Evolutionary conservation across 169 alveolate species (phyloP).

Genomic region (Plasmodium berghei): DNA sequence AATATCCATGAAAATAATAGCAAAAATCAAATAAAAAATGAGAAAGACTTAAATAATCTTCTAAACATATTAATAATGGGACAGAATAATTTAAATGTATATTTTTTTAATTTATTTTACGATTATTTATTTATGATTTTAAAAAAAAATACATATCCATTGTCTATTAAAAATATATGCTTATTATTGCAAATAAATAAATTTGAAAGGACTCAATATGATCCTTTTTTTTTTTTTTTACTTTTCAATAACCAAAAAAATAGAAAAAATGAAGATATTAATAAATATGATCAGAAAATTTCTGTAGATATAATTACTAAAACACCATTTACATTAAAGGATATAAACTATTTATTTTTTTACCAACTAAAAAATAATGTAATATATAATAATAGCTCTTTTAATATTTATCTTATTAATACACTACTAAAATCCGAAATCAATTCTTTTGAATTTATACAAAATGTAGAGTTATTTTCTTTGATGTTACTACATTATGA

Average conservation of each 20-base stretch:
- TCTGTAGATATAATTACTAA: no score
- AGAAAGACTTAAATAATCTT: slow-evolving; percentile 21
- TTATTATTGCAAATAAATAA: slow-evolving; percentile 44
- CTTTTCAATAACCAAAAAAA: slow-evolving; percentile 1
- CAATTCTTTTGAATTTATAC: slow-evolving; percentile 10
- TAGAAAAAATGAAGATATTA: neutral
- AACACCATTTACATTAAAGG: slow-evolving; percentile 2
- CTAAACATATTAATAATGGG: slow-evolving; percentile 17
- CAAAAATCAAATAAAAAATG: slow-evolving; percentile 14
- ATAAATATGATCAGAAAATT: no score
- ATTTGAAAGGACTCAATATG: slow-evolving; percentile 47
- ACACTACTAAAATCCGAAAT: neutral
- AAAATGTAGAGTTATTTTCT: slow-evolving; percentile 47
- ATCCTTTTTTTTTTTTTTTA: slow-evolving; percentile 29
- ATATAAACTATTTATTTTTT: slow-evolving; percentile 49
- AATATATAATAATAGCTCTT: neutral
- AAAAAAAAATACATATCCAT: slow-evolving; percentile 10
- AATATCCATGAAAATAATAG: slow-evolving; percentile 11
- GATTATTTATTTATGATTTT: slow-evolving; percentile 40
- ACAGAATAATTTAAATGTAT: slow-evolving; percentile 22
- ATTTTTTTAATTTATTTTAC: slow-evolving; percentile 42
- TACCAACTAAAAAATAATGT: slow-evolving; percentile 50
- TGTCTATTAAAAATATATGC: slow-evolving; percentile 49
- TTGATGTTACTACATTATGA: slow-evolving; percentile 42
- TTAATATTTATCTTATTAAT: slow-evolving; percentile 8